Evolutionary conservation across 192 early-diverging fungal species (phyloP).

Genomic region (Diversispora eburnea): DNA sequence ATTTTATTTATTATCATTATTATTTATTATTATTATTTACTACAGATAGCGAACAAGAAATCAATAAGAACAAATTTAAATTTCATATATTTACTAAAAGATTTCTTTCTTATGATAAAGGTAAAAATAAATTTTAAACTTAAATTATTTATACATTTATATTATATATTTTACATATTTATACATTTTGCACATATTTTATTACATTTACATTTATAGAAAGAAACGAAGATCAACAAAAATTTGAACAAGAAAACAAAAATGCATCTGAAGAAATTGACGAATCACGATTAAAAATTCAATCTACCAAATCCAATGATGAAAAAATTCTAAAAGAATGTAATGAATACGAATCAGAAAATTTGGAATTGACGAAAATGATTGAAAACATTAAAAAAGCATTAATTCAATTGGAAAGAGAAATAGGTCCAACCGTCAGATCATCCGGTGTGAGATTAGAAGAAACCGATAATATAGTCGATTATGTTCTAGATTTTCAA

Average conservation of each 20-base stretch:
- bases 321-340: neutral
- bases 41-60: conserved; percentile 8
- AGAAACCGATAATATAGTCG: conserved; percentile 25
- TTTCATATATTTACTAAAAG: conserved; percentile 12
- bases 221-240: neutral
- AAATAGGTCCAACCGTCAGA: conserved; percentile 24
- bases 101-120: conserved; percentile 20
- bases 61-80: conserved; percentile 7
- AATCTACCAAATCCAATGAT: neutral
- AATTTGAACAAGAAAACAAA: conserved; percentile 15
- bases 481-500: conserved; percentile 21
- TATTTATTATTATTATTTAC: neutral
- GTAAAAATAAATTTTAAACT: conserved; percentile 1
- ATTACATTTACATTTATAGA: neutral
- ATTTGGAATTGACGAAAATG: neutral
- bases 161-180: neutral
- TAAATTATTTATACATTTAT: neutral
- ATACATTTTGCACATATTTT: neutral
- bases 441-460: conserved; percentile 23
- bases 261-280: neutral
- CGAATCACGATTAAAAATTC: conserved; percentile 10
- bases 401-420: conserved; percentile 19
- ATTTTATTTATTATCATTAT: neutral
- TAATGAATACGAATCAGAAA: neutral
- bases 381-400: conserved; percentile 9